Evolutionary conservation across 73 alveolate genomes (phyloP), one percentile per base, ranked within the genome.

Genomic region (Tetrahymena malaccensis): DNA sequence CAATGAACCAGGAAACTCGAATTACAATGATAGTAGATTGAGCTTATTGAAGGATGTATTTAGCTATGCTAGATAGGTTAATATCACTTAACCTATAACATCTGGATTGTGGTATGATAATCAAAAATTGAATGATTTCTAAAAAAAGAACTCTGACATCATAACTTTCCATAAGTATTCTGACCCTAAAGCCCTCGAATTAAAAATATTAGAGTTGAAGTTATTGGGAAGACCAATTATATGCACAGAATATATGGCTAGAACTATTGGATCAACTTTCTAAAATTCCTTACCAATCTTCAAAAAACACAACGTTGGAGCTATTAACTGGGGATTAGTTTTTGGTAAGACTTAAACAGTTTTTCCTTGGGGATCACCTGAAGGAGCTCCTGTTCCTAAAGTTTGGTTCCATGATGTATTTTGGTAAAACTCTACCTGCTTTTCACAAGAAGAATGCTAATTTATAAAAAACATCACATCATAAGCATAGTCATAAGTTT

Each of bases 241-340:
- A 11, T 85, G 95, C 44, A 43, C 97, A 21, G 97, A 95, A 56
- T 95, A 95, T 43, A 95, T 95, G 97, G 97, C 97, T 7, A 95
- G 97, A 95, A 44, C 97, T 0, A 93, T 93, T 4, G 94, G 58
- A 12, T 85, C 95, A 37, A 93, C 55, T 15, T 95, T 95, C 94
- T 43, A 93, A 50, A 95, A 94, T 34, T 94, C 93, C 31, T 56
- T 95, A 33, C 97, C 97, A 10, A 35, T 93, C 1, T 85, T 95
- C 95, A 43, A 95, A 34, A 94, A 95, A 10, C 38, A 93, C n/a
- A 56, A 93, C 37, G 93, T 95, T 40, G 97, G 93, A 17, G 97
- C 97, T 93, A 95, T 95, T 31, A 95, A 95, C 94, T 95, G 97
- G 97, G 97, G 97, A 35, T 94, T 95, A 43, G 97, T 95, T 16